Percentiles rank a stretch among this genome's conserved stretches.
Conservation (phyloP, 805 yeast species). For the Alloascoidea hylecoeti region DNA sequence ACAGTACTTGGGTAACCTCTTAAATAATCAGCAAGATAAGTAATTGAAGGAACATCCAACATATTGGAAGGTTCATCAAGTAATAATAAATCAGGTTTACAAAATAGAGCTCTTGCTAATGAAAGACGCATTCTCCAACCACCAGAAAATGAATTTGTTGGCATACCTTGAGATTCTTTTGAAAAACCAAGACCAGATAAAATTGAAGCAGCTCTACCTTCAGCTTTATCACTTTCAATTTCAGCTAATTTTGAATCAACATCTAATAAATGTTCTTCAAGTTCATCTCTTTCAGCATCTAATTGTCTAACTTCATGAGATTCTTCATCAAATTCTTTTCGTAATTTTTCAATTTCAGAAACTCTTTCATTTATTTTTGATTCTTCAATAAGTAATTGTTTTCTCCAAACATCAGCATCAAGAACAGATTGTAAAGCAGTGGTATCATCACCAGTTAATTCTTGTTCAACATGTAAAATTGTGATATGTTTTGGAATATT, state of each 20-base stretch:
- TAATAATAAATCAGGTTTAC: slow-evolving; percentile 86
- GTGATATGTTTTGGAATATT: slow-evolving; percentile 92
- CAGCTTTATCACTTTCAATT: slow-evolving; percentile 97
- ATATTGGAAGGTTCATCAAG: slow-evolving; percentile 98
- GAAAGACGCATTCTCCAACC: slow-evolving; percentile 99
- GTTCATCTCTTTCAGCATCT: slow-evolving; percentile 83
- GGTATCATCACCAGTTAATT: slow-evolving; percentile 85
- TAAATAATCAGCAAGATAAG: slow-evolving; percentile 79
- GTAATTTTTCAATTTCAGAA: slow-evolving; percentile 55
- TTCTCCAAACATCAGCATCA: slow-evolving; percentile 99
- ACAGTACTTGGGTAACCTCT: slow-evolving; percentile 89
- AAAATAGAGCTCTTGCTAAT: slow-evolving; percentile 94
- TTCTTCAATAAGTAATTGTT: slow-evolving; percentile 72
- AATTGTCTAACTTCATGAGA: slow-evolving; percentile 62
- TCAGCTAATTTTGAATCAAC: slow-evolving; percentile 74
- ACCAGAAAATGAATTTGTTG: slow-evolving; percentile 92
- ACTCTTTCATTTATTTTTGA: slow-evolving; percentile 45
- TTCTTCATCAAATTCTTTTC: slow-evolving; percentile 61
- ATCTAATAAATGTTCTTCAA: slow-evolving; percentile 64
- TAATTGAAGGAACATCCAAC: slow-evolving; percentile 99
- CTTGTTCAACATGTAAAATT: slow-evolving; percentile 95
- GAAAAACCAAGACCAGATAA: slow-evolving; percentile 90
- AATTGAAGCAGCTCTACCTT: slow-evolving; percentile 90
- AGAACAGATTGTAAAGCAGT: slow-evolving; percentile 88
- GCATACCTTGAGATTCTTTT: slow-evolving; percentile 63